A percentile compares a stretch with the other conserved stretches of the same genome.
These are phyloP conservation scores for Sugiyamaella americana DNA, from an alignment of 805 yeast species.

Conservation along the genomic window DNA sequence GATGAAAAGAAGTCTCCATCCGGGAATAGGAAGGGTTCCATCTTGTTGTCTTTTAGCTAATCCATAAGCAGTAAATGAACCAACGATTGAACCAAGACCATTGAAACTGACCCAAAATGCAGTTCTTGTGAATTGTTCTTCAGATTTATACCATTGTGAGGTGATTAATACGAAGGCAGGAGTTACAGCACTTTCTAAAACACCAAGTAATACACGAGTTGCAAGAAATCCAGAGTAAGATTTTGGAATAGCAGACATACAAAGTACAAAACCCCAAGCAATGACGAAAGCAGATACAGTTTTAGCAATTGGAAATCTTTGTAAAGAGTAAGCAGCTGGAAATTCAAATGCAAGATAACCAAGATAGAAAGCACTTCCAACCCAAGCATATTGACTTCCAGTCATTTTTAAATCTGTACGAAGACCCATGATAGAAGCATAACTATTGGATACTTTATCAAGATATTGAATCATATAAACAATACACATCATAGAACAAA, in stretches of 20 bases:
- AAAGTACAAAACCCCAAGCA: slow-evolving; percentile 55
- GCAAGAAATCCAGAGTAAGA: slow-evolving; percentile 42
- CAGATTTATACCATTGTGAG: slow-evolving; percentile 48
- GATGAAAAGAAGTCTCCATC: slow-evolving; percentile 53
- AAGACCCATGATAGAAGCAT: slow-evolving; percentile 49
- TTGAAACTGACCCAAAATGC: slow-evolving; percentile 39
- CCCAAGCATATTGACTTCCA: slow-evolving; percentile 39
- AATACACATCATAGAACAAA: slow-evolving; percentile 41
- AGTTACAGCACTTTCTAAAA: slow-evolving; percentile 46
- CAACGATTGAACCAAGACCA: slow-evolving; percentile 42
- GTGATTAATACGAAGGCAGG: slow-evolving; percentile 55
- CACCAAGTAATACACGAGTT: slow-evolving; percentile 46
- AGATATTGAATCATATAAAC: too few species aligned
- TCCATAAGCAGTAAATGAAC: slow-evolving; percentile 46
- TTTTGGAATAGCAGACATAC: slow-evolving; percentile 42
- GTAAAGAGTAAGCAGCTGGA: slow-evolving; percentile 43
- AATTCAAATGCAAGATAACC: slow-evolving; percentile 58
- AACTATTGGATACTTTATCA: slow-evolving; percentile 53
- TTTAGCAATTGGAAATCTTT: slow-evolving; percentile 52
- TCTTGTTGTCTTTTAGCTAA: slow-evolving; percentile 30
- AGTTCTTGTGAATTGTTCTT: slow-evolving; percentile 41
- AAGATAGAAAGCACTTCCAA: slow-evolving; percentile 54
- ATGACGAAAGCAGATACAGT: slow-evolving; percentile 43
- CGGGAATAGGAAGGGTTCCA: slow-evolving; percentile 27
- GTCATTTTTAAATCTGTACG: slow-evolving; percentile 41